These are phyloP conservation scores for Komagataella phaffii DNA, from an alignment of 805 yeast genomes.

Conservation along the genomic window DNA sequence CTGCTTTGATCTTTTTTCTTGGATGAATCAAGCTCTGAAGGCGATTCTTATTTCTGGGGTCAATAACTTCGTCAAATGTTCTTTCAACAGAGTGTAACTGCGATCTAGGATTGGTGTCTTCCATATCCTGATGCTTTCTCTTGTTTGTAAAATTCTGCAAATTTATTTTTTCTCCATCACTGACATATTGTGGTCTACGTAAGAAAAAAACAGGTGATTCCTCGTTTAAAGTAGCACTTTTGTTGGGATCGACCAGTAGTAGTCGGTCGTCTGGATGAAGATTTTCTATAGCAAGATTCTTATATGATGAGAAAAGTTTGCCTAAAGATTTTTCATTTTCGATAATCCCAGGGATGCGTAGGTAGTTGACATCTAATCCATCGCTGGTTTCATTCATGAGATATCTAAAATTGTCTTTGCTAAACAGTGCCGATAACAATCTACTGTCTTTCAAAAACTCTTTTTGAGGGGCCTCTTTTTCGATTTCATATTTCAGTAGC, in stretches of 20 bases:
- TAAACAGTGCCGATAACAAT: constrained; percentile 56
- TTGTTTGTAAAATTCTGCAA: constrained; percentile 3
- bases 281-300: constrained; percentile 14
- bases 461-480: constrained; percentile 17
- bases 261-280: constrained; percentile 71
- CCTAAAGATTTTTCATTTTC: constrained; percentile 34
- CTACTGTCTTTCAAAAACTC: constrained; percentile 35
- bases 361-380: constrained; percentile 70
- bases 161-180: constrained; percentile 27
- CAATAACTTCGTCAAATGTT: constrained; percentile 55
- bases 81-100: constrained; percentile 63
- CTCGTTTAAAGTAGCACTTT: constrained; percentile 25
- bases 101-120: constrained; percentile 38
- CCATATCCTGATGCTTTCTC: constrained; percentile 16
- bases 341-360: constrained; percentile 52
- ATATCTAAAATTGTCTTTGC: constrained; percentile 59
- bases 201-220: constrained; percentile 37
- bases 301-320: constrained; percentile 16
- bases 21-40: constrained; percentile 55
- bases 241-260: constrained; percentile 68
- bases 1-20: constrained; percentile 61
- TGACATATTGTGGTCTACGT: constrained; percentile 88
- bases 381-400: constrained; percentile 45
- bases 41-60: constrained; percentile 15
- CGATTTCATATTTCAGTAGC: constrained; percentile 41